phyloP scores from a whole-genome alignment of 1,284 basidiomycete species.

The Clitocybe nebularis region DNA sequence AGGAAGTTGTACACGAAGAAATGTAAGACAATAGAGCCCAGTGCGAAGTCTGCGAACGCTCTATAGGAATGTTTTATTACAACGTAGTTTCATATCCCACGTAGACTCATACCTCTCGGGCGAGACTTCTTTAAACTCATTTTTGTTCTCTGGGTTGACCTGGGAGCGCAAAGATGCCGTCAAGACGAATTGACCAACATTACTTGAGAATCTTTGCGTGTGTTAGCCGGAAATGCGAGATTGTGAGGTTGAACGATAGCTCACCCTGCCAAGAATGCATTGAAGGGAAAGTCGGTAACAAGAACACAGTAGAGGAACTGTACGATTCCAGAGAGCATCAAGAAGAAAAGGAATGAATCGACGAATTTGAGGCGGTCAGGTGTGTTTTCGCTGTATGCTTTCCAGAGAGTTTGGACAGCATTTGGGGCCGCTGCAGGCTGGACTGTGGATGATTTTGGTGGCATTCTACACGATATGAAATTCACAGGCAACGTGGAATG shows the following conservation, averaged over 20 bases:
- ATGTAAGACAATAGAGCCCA: constrained; percentile 93
- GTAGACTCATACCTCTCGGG: constrained; percentile 75
- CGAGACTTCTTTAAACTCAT: constrained; percentile 86
- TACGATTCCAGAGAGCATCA: constrained; percentile 85
- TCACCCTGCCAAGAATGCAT: constrained; percentile 94
- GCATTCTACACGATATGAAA: constrained; percentile 23
- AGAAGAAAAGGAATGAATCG: constrained; percentile 90
- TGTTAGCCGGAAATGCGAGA: not conserved
- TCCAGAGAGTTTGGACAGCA: constrained; percentile 63
- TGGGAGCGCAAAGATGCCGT: constrained; percentile 90
- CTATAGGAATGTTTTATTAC: constrained; percentile 37
- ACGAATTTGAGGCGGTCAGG: constrained; percentile 88
- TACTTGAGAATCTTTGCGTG: constrained; percentile 83
- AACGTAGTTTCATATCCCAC: not conserved
- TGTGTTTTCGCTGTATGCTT: constrained; percentile 76
- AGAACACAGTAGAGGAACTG: constrained; percentile 93
- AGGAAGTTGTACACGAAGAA: constrained; percentile 98
- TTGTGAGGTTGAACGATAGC: constrained; percentile 30
- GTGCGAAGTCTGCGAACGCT: constrained; percentile 94
- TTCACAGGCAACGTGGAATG: constrained; percentile 22
- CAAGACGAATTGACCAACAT: constrained; percentile 95
- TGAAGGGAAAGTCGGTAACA: constrained; percentile 94
- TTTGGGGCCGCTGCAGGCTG: constrained; percentile 30
- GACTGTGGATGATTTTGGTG: constrained; percentile 32
- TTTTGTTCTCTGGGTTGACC: constrained; percentile 81